Evolutionary conservation across 2,329 filamentous ascomycete genomes (phyloP).

Genomic region (Sordariomycetes sp.): DNA sequence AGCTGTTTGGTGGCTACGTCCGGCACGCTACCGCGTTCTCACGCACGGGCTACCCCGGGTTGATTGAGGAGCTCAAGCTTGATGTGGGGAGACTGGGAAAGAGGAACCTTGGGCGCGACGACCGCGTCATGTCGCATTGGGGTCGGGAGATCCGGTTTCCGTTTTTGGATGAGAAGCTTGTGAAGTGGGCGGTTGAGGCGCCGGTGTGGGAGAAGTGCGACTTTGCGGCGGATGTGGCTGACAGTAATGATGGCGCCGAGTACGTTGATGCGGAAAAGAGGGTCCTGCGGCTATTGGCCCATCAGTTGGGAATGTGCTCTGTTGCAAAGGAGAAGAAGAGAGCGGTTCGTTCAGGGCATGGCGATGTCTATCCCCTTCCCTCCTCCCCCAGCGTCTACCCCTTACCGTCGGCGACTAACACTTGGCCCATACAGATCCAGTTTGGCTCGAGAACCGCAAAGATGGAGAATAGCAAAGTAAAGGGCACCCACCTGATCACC

Average conservation of each 20-base stretch:
- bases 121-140: conserved; percentile 84
- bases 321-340: conserved; percentile 87
- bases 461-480: conserved; percentile 61
- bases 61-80: conserved; percentile 73
- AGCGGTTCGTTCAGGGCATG: conserved; percentile 46
- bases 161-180: conserved; percentile 76
- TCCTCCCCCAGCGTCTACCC: not conserved
- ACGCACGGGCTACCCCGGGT: conserved; percentile 55
- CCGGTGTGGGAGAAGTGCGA: conserved; percentile 84
- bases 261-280: conserved; percentile 69
- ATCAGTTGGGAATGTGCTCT: conserved; percentile 57
- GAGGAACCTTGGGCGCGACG: conserved; percentile 90
- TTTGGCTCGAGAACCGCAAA: conserved; percentile 77
- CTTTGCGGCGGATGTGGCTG: conserved; percentile 43
- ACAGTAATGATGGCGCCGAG: conserved; percentile 13
- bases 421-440: conserved; percentile 47
- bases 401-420: not conserved
- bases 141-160: conserved; percentile 83
- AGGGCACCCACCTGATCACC: conserved; percentile 40
- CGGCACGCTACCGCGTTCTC: conserved; percentile 71
- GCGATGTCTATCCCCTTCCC: not conserved
- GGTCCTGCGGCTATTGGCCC: conserved; percentile 66
- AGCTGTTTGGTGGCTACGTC: conserved; percentile 88
- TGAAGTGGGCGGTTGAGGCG: conserved; percentile 65
- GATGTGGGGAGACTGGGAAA: conserved; percentile 81